A percentile compares a stretch with the other conserved stretches of the same genome.
Conservation (phyloP, 2,329 filamentous ascomycete genomes). For the Hymenotorrendiella dingleyae region DNA sequence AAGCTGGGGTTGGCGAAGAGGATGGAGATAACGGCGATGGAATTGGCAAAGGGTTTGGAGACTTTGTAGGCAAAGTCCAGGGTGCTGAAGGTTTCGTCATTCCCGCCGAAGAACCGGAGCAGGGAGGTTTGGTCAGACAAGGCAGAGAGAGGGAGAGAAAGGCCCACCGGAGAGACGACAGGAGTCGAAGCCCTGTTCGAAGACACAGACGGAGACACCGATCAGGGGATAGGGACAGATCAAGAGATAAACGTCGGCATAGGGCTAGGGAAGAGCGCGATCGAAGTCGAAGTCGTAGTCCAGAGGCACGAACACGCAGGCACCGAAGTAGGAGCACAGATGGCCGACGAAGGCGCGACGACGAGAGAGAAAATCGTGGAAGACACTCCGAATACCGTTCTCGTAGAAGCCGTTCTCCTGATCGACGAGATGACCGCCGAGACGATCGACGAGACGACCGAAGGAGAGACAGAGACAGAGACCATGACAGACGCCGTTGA, state of each 20-base stretch:
- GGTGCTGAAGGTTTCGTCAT: constrained; percentile 14
- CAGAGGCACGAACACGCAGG: constrained; percentile 18
- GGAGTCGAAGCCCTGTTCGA: constrained; percentile 24
- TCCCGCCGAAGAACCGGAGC: constrained; percentile 7
- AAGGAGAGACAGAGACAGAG: constrained; percentile 17
- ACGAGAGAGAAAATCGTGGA: constrained; percentile 20
- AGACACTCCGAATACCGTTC: constrained; percentile 10
- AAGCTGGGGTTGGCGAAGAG: constrained; percentile 36
- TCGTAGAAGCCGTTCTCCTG: constrained; percentile 12
- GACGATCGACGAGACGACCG: too few relatives aligned
- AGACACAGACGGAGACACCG: constrained; percentile 28
- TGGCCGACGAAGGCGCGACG: constrained; percentile 22
- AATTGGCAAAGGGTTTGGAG: constrained; percentile 27
- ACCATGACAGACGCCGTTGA: constrained; percentile 4
- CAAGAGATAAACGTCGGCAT: constrained; percentile 24
- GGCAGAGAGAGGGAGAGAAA: constrained; percentile 10
- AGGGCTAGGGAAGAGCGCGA: constrained; percentile 19
- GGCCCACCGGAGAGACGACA: constrained; percentile 16
- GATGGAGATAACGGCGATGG: constrained; percentile 29
- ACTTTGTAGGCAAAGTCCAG: constrained; percentile 26
- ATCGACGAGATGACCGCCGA: constrained; percentile 3
- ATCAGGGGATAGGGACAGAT: constrained; percentile 25
- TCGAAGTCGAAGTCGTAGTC: constrained; percentile 25
- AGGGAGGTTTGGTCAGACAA: constrained; percentile 18
- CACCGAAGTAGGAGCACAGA: constrained; percentile 28